A percentile compares a stretch with the other conserved stretches of the same genome.
Conservation (phyloP, 2,329 filamentous ascomycete genomes). For the Metarhizium rileyi region DNA sequence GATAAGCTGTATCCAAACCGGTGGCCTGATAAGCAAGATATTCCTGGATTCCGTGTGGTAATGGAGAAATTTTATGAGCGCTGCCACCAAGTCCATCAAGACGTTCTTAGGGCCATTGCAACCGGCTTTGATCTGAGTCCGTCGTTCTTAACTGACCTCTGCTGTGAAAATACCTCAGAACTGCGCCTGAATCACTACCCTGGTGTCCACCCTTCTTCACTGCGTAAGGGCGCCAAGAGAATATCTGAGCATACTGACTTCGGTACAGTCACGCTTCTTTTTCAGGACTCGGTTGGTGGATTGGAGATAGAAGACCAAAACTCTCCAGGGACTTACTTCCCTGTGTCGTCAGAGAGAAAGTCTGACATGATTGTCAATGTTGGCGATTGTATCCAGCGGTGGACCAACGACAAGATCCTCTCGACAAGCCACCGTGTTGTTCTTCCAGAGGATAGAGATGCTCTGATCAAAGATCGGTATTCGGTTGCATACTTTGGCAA, state of each 20-base stretch:
- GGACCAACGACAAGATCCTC: slow-evolving; percentile 25
- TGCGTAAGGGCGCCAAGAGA: slow-evolving; percentile 18
- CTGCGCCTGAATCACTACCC: slow-evolving; percentile 49
- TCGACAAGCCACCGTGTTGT: slow-evolving; percentile 26
- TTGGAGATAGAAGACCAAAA: slow-evolving; percentile 20
- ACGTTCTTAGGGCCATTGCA: slow-evolving; percentile 69
- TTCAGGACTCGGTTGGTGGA: slow-evolving; percentile 19
- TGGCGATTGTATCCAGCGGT: slow-evolving; percentile 28
- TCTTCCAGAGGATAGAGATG: slow-evolving; percentile 10
- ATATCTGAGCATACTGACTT: slow-evolving; percentile 25
- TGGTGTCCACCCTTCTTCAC: slow-evolving; percentile 18
- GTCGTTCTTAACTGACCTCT: slow-evolving; percentile 56
- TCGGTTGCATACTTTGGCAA: slow-evolving; percentile 17
- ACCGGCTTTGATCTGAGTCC: slow-evolving; percentile 60
- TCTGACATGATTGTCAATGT: slow-evolving; percentile 29
- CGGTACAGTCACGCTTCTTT: slow-evolving; percentile 22
- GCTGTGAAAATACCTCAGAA: slow-evolving; percentile 48
- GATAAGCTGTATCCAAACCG: slow-evolving; percentile 19
- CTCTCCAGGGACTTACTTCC: slow-evolving; percentile 14
- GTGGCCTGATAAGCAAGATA: slow-evolving; percentile 17
- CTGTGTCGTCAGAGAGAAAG: slow-evolving; percentile 14
- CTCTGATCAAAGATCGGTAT: slow-evolving; percentile 17
- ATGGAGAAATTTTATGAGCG: slow-evolving; percentile 52
- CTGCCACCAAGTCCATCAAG: slow-evolving; percentile 60
- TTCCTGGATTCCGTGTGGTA: slow-evolving; percentile 16